A percentile compares a stretch with the other conserved stretches of the same genome.
These are phyloP conservation scores for Cystobasidium tubakii DNA, from an alignment of 768 basidiomycete genomes.

Conservation along the genomic window DNA sequence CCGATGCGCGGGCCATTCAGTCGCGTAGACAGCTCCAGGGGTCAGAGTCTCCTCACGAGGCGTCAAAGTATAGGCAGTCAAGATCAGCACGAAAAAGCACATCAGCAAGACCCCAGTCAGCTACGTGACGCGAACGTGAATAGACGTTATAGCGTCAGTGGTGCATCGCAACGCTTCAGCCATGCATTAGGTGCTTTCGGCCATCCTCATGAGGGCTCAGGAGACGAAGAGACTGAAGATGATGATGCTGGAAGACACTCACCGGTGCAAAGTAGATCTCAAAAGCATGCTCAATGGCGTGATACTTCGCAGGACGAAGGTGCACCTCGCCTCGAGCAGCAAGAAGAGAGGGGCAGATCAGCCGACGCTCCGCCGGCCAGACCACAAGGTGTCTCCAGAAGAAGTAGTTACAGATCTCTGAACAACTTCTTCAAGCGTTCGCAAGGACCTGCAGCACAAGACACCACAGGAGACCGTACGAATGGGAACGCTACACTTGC, in stretches of 20 bases:
- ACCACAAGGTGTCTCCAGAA: not conserved
- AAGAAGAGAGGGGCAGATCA: not conserved
- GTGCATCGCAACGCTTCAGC: not conserved
- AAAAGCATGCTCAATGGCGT: not conserved
- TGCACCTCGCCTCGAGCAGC: not conserved
- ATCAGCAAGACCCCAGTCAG: not conserved
- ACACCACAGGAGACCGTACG: not conserved
- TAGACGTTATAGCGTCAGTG: slow-evolving; percentile 6
- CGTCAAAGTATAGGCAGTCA: slow-evolving; percentile 5
- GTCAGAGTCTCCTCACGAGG: slow-evolving; percentile 19
- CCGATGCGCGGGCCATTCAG: slow-evolving; percentile 22
- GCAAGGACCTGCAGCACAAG: not conserved
- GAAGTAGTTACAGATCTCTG: slow-evolving; percentile 13
- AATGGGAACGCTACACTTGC: not conserved
- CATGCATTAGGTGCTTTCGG: not conserved
- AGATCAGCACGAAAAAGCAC: not conserved
- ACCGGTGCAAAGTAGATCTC: not conserved
- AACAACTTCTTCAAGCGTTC: slow-evolving; percentile 10
- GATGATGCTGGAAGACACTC: not conserved
- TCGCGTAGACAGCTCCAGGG: slow-evolving; percentile 28
- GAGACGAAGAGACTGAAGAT: not conserved
- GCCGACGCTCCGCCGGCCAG: not conserved
- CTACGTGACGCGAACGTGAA: not conserved
- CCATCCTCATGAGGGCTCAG: not conserved
- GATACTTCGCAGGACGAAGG: not conserved